Evolutionary conservation across 2,329 filamentous ascomycete genomes (phyloP).

Genomic region (Mycosphaerella sp.): DNA sequence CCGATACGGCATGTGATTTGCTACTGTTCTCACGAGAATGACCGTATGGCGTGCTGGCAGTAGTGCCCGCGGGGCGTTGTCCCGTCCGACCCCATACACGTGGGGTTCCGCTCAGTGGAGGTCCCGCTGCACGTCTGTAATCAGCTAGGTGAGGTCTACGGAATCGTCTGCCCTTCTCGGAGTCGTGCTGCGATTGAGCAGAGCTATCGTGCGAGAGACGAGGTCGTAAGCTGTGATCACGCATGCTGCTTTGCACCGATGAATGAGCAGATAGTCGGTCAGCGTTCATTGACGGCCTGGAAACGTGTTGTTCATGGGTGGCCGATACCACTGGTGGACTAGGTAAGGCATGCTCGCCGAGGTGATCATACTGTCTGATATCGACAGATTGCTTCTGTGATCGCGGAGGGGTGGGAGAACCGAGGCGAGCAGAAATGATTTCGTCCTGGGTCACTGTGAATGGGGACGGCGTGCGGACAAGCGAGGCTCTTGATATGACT

Average conservation of each 20-base stretch:
- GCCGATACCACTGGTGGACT: slow-evolving; percentile 14
- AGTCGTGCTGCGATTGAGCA: slow-evolving; percentile 5
- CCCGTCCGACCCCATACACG: slow-evolving; percentile 6
- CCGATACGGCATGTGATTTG: slow-evolving; percentile 5
- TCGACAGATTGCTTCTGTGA: slow-evolving; percentile 20
- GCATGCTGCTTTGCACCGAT: slow-evolving; percentile 6
- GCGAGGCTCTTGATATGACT: slow-evolving; percentile 10
- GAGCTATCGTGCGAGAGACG: slow-evolving; percentile 1
- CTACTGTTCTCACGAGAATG: slow-evolving; percentile 23
- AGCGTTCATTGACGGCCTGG: slow-evolving; percentile 10
- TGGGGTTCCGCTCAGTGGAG: slow-evolving; percentile 10
- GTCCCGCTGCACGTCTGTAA: slow-evolving; percentile 8
- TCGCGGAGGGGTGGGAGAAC: slow-evolving; percentile 20
- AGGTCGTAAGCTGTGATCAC: background rate
- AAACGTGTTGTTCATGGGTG: slow-evolving; percentile 8
- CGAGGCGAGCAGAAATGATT: slow-evolving; percentile 20
- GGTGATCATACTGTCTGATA: slow-evolving; percentile 1
- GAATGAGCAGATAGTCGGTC: slow-evolving; percentile 7
- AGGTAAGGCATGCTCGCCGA: slow-evolving; percentile 10
- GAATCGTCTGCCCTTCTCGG: slow-evolving; percentile 1
- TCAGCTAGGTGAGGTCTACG: slow-evolving; percentile 12
- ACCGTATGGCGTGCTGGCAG: slow-evolving; percentile 12
- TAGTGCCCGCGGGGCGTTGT: slow-evolving; percentile 8
- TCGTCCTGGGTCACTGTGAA: background rate
- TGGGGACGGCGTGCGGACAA: slow-evolving; percentile 2